Percentiles rank a stretch among this genome's conserved stretches.
Conservation (phyloP, 2,329 filamentous ascomycete species). For the Rhinocladiella similis region DNA sequence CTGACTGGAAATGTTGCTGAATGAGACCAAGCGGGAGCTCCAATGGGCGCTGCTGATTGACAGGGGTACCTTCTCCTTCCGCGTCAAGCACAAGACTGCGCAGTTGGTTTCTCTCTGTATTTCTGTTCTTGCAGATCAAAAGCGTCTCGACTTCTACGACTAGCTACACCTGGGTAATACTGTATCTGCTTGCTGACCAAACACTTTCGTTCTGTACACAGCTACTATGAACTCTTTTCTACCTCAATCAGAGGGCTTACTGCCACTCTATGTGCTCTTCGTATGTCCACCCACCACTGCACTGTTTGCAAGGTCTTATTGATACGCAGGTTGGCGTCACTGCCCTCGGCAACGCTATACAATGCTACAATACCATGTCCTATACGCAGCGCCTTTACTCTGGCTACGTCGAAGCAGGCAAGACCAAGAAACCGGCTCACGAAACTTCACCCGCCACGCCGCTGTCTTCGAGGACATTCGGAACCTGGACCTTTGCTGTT, state of each 20-base stretch:
- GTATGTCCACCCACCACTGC: slow-evolving; percentile 28
- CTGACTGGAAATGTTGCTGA: too few species aligned
- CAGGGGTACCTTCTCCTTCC: too few species aligned
- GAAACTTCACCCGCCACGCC: slow-evolving; percentile 61
- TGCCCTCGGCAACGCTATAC: slow-evolving; percentile 79
- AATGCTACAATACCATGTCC: slow-evolving; percentile 76
- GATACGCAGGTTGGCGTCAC: slow-evolving; percentile 70
- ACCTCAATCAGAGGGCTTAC: slow-evolving; percentile 24
- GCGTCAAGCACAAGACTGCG: too few species aligned
- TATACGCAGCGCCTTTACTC: slow-evolving; percentile 83
- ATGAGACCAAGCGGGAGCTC: too few species aligned
- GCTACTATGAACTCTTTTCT: slow-evolving; percentile 16
- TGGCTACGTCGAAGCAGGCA: slow-evolving; percentile 26
- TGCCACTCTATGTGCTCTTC: slow-evolving; percentile 28
- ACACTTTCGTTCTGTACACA: not conserved
- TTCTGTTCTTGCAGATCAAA: too few species aligned
- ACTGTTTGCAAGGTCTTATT: slow-evolving; percentile 52
- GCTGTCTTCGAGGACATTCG: slow-evolving; percentile 77
- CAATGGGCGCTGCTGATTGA: too few species aligned
- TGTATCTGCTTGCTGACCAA: not conserved
- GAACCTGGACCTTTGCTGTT: slow-evolving; percentile 82
- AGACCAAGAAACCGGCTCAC: slow-evolving; percentile 1
- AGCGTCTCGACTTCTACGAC: too few species aligned
- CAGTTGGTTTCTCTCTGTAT: too few species aligned
- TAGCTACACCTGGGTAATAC: too few species aligned